Evolutionary conservation across 768 basidiomycete species (phyloP), one percentile per base, ranked within the genome.

Genomic region (Tulasnella sp.): DNA sequence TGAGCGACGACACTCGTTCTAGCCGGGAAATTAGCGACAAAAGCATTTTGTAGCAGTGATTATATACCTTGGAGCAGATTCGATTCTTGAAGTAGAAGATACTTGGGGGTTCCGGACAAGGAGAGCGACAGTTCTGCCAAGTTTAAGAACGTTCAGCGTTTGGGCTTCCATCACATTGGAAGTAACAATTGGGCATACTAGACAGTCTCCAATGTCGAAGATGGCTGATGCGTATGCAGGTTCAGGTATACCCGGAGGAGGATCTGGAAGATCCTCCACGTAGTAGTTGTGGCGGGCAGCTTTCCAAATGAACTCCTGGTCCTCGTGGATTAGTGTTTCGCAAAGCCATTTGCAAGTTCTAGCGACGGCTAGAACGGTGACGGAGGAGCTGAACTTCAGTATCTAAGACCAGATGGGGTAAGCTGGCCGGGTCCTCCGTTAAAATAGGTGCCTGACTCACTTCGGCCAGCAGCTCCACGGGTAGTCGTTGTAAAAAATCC

Each of bases 261-360:
- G 80, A 50, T 81, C 80, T 1, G 80, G 80, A 8, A 81, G 18
- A 2, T 37, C 8, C 6, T 28, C 37, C 6, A n/a, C 41, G 6
- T 24, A 14, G 31, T n/a, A 50, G 40, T 24, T n/a, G 5, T 12
- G 6, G 41, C 80, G 58, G 9, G 80, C 78, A 6, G 22, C 22
- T 18, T 64, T 48, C 80, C 80, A 81, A 8, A 81, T 69, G 18
- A 73, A 73, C 8, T 60, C 72, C n/a, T 54, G 40, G 18, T 73
- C 69, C 20, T n/a, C 28, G 20, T 80, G 34, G 7, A 50, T 75
- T 8, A 81, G 64, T 8, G 80, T 81, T 18, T 41, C 11, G 31
- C 79, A 80, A 11, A 81, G 64, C 80, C 80, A 81, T 28, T 50
- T 42, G 48, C 69, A 64, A 1, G 80, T 81, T 31, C 80, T 40